Base-by-base conservation (phyloP, 2,329 filamentous ascomycete species). In the Alternaria sp. region DNA sequence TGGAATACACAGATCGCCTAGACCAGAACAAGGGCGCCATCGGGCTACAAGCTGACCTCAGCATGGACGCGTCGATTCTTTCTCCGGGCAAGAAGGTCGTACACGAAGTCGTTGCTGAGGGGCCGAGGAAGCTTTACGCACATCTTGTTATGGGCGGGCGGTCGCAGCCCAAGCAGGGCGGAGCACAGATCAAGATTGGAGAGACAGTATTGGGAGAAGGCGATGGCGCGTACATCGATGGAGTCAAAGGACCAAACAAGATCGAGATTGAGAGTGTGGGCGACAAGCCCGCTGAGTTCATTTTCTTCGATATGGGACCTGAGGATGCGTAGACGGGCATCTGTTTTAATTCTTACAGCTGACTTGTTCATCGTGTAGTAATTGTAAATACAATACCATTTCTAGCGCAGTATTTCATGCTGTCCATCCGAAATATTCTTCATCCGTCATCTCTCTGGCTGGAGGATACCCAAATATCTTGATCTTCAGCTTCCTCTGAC, bases 31-130 rank as follows among this genome's bases (percentile, higher is more conserved):
- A 94, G 73, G 84, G 84, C 1, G 65, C 88, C 0, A 96, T 97
- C 65, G 91, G 92, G 8, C 90, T 96, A 57, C 91, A 96, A 75
- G 90, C 92, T 11, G 92, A 97, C 80, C 85, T 96, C 52, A 88
- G 90, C 62, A 95, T 96, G 92, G 88, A 87, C 36, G 92, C 92
- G 0, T 89, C 89, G 7, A 88, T 96, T 57, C 86, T 96, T 57
- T 85, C 83, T 8, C 88, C 91, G 0, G 84, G 85, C 28, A 84
- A 84, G 72, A 85, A 80, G 43, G 94, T 94, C 60, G 85, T 86
- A 69, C 95, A 93, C 86, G 87, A 84, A 9, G 81, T 94, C 20
- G 93, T 93, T 11, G 89, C 79, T 4, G 79, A 87, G 71, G 85
- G 88, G 3, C 81, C 83, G 57, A 79, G 88, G 72, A 94, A 95